Conservation (phyloP, 768 basidiomycete genomes). For the Naganishia vaughanmartiniae region DNA sequence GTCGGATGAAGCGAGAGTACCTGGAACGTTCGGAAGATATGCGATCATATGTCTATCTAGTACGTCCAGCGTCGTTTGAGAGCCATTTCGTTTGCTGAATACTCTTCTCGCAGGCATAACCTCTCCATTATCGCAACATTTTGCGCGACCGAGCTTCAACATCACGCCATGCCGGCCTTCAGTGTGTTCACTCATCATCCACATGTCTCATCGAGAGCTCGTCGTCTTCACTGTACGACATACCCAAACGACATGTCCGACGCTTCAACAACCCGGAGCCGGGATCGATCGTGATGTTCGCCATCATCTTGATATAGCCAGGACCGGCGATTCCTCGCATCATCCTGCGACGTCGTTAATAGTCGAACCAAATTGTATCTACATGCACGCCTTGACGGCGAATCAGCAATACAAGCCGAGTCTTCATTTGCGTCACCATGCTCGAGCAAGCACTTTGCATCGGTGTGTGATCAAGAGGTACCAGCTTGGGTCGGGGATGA, state of each 20-base stretch:
- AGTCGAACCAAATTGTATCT: not conserved
- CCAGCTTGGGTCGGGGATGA: too few species aligned
- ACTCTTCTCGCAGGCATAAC: conserved; percentile 3
- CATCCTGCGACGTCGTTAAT: too few species aligned
- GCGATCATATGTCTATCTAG: conserved; percentile 81
- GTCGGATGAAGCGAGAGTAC: conserved; percentile 74
- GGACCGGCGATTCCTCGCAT: not conserved
- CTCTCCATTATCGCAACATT: not conserved
- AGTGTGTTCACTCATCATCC: not conserved
- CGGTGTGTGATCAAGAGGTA: too few species aligned
- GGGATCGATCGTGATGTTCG: not conserved
- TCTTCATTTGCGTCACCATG: too few species aligned
- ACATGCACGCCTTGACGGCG: not conserved
- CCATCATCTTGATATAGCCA: not conserved
- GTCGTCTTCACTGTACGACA: not conserved
- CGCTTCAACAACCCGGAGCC: not conserved
- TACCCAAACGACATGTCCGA: not conserved
- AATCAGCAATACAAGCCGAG: too few species aligned
- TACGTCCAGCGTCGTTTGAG: not conserved
- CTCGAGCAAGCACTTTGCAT: too few species aligned
- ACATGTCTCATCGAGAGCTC: not conserved
- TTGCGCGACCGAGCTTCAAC: not conserved
- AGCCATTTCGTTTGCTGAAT: not conserved
- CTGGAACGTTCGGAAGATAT: conserved; percentile 76
- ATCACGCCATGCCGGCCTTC: not conserved